phyloP scores from a whole-genome alignment of 345 rosid genomes.

The Dipteronia sinensis region DNA sequence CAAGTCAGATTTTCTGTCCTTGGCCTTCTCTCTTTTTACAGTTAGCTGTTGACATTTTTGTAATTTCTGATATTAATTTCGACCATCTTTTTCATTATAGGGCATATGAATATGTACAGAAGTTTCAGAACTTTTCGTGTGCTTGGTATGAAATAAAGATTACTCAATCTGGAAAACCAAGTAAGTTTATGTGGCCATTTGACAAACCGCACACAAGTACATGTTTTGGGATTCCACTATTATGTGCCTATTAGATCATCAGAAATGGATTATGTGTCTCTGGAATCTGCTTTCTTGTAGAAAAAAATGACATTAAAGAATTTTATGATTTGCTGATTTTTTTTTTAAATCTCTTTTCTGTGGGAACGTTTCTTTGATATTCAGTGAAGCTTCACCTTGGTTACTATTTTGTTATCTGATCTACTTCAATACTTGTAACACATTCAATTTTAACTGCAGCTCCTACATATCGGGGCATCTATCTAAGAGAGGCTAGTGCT shows the following conservation, averaged over 20 bases:
- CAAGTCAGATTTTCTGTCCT: constrained; percentile 54
- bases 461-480: constrained; percentile 82
- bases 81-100: constrained; percentile 43
- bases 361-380: neutral
- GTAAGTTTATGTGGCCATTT: constrained; percentile 45
- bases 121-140: constrained; percentile 53
- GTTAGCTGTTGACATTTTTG: constrained; percentile 16
- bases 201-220: neutral
- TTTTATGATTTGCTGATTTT: neutral
- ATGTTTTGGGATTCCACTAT: neutral
- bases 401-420: neutral
- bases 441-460: constrained; percentile 49
- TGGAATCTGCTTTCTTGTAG: neutral
- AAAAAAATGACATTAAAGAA: neutral
- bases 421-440: constrained; percentile 9
- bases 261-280: neutral
- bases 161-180: constrained; percentile 74
- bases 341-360: neutral
- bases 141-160: constrained; percentile 76
- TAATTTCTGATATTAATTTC: constrained; percentile 24
- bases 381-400: neutral
- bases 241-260: neutral
- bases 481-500: constrained; percentile 77
- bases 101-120: constrained; percentile 76
- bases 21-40: constrained; percentile 4